Evolutionary conservation across 805 yeast genomes (phyloP), one percentile per base, ranked within the genome.

Genomic region (Starmerella etchellsii): DNA sequence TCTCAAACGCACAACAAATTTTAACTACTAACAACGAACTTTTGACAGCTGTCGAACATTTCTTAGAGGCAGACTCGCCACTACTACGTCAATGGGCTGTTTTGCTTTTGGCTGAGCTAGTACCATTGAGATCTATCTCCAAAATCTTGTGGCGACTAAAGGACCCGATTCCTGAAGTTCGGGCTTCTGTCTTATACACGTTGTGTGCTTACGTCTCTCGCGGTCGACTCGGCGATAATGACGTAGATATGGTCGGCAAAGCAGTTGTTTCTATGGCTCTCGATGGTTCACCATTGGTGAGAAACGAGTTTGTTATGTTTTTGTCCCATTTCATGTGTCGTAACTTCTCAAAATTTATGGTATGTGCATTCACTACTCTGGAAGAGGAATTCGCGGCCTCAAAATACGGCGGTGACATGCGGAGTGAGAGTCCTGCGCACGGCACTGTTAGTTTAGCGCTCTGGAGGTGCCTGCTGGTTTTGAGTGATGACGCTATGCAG

Each of bases 121-220:
- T 33, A 23, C 43, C 46, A 7, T 20, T 23, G 22, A 31, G 49
- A 3, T 40, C 47, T 1, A 19, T 45, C 23, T 14, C 76, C 19
- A 69, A 70, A 48, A 53, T 88, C 23, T 57, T 76, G 25, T 64
- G 64, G 20, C 62, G 81, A 30, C 67, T 85, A 15, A 73, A 71
- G 47, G 97, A 91, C 56, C 95, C 96, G 0, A 84, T 88, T 35
- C 95, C 97, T 0, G 98, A 91, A 58, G 94, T 91, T 1, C 67
- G 97, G 41, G 80, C 95, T 0, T 82, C 96, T 0, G 73, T 83
- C 3, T 63, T 91, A 11, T 64, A 76, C 26, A 81, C 94, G 0
- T 63, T 88, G 36, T 73, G 84, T 3, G 72, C 76, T 29, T 83
- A 48, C 27, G 27, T 50, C 10, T 21, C 32, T 8, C 77, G 54